phyloP scores from a whole-genome alignment of 2,329 filamentous ascomycete genomes.

The Dichotomopilus funicola region DNA sequence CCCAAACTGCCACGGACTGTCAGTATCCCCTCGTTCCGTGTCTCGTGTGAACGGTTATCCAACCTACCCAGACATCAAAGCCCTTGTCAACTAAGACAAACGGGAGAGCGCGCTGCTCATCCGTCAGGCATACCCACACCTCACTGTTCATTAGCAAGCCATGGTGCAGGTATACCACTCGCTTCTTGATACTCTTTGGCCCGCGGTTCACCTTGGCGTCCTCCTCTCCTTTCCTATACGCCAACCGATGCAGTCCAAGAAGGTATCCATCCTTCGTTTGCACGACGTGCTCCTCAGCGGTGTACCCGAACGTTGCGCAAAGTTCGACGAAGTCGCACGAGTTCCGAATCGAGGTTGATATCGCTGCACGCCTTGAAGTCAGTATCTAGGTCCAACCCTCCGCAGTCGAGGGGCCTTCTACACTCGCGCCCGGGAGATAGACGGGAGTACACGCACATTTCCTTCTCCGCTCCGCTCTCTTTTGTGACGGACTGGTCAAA shows the following conservation, averaged over 20 bases:
- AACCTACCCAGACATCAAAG: slow-evolving; percentile 85
- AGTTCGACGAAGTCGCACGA: slow-evolving; percentile 90
- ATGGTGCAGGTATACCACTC: slow-evolving; percentile 89
- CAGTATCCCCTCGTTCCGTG: neutral
- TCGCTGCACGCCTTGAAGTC: slow-evolving; percentile 38
- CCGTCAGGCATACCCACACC: slow-evolving; percentile 91
- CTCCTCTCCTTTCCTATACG: slow-evolving; percentile 77
- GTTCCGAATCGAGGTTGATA: slow-evolving; percentile 72
- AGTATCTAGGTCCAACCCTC: neutral
- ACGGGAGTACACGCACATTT: slow-evolving; percentile 42
- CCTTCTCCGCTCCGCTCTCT: slow-evolving; percentile 60
- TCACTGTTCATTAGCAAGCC: slow-evolving; percentile 98
- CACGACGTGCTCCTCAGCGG: slow-evolving; percentile 91
- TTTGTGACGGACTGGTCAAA: slow-evolving; percentile 63
- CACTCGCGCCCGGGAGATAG: neutral
- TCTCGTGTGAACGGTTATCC: neutral
- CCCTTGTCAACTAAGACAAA: slow-evolving; percentile 85
- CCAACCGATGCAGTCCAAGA: slow-evolving; percentile 80
- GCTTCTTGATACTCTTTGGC: slow-evolving; percentile 63
- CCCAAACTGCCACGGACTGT: slow-evolving; percentile 55
- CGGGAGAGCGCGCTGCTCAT: slow-evolving; percentile 76
- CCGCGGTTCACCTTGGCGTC: slow-evolving; percentile 70
- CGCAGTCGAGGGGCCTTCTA: neutral
- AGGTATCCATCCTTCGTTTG: slow-evolving; percentile 93
- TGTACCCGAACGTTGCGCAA: slow-evolving; percentile 86